These are phyloP conservation scores for Tylopilus vinaceipallidus DNA, from an alignment of 768 basidiomycete genomes.

Conservation along the genomic window DNA sequence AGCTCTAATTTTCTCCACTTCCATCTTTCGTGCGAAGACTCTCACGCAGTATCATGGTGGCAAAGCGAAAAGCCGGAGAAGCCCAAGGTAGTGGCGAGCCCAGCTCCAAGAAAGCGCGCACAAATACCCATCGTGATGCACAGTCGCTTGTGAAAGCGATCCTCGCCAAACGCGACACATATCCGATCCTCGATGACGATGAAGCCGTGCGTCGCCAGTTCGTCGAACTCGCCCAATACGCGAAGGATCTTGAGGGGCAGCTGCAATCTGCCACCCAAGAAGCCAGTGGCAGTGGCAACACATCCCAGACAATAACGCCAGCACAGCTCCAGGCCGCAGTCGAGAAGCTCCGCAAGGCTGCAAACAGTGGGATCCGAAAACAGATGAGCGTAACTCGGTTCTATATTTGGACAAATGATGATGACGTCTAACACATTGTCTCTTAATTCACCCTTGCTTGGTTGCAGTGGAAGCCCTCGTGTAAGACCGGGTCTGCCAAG, in stretches of 20 bases:
- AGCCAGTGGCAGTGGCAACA: neutral
- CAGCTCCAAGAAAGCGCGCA: constrained; percentile 31
- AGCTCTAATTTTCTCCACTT: neutral
- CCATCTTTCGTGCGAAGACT: neutral
- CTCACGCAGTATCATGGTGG: constrained; percentile 6
- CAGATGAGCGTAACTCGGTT: constrained; percentile 40
- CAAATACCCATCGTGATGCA: constrained; percentile 29
- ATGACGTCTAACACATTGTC: neutral
- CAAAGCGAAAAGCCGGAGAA: constrained; percentile 39
- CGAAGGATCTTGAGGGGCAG: constrained; percentile 30
- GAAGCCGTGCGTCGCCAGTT: constrained; percentile 29
- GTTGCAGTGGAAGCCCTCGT: constrained; percentile 50
- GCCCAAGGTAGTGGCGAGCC: constrained; percentile 10
- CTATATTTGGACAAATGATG: neutral
- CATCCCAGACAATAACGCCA: constrained; percentile 32
- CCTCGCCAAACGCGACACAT: constrained; percentile 36
- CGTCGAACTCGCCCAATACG: constrained; percentile 35
- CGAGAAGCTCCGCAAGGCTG: constrained; percentile 44
- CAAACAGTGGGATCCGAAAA: constrained; percentile 48
- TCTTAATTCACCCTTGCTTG: neutral
- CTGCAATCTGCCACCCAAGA: constrained; percentile 20
- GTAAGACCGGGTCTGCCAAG: constrained; percentile 44
- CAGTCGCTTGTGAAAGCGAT: constrained; percentile 37
- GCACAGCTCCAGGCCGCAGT: constrained; percentile 42
- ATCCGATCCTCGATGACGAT: constrained; percentile 36